phyloP scores from a whole-genome alignment of 495 filamentous ascomycete species.

The Acidiella bohemica region DNA sequence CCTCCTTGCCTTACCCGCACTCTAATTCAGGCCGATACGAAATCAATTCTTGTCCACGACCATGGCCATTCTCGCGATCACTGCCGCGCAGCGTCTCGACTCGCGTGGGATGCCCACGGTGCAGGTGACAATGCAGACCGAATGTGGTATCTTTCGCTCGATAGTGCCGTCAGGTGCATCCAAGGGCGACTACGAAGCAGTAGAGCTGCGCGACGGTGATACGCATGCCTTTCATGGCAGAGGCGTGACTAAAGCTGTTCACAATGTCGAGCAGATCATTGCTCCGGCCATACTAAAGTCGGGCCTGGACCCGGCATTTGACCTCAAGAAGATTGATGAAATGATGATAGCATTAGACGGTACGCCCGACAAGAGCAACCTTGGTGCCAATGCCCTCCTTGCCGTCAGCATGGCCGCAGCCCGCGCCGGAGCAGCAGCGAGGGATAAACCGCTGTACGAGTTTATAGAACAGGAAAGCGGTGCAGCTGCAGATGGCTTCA shows the following conservation, averaged over 20 bases:
- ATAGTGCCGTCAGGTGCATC: conserved; percentile 12
- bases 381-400: conserved; percentile 11
- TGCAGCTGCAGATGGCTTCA: background rate
- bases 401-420: conserved; percentile 11
- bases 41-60: background rate
- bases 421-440: conserved; percentile 7
- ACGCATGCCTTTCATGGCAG: conserved; percentile 1
- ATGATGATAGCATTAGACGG: conserved; percentile 4
- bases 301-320: background rate
- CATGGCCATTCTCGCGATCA: background rate
- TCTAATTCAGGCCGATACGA: no score
- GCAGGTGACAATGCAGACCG: background rate
- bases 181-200: conserved; percentile 14
- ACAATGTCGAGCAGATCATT: conserved; percentile 4
- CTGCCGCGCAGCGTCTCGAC: conserved; percentile 7
- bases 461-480: background rate
- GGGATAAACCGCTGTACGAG: conserved; percentile 1
- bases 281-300: background rate
- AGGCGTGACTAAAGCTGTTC: conserved; percentile 1
- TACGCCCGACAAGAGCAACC: conserved; percentile 8
- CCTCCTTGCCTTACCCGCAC: no score
- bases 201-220: conserved; percentile 13
- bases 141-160: conserved; percentile 1
- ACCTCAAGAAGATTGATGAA: conserved; percentile 5
- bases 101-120: conserved; percentile 11